A percentile compares a stretch with the other conserved stretches of the same genome.
Evolutionary conservation across 441 rosid genomes (phyloP).

Genomic region (Croton laevigatus): DNA sequence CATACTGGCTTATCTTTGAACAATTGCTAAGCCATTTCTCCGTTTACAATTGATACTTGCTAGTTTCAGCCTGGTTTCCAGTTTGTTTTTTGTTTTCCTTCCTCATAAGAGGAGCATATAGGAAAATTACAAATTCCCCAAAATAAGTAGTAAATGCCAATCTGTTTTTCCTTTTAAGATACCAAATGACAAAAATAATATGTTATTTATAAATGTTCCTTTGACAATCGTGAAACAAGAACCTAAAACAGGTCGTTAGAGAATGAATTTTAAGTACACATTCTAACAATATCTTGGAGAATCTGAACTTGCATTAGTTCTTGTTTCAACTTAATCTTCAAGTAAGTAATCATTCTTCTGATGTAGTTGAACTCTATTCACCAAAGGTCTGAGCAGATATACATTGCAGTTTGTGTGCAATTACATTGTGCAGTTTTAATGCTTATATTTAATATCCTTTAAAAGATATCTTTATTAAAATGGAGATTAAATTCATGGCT

Average conservation of each 20-base stretch:
- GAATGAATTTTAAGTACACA: neutral
- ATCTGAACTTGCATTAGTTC: neutral
- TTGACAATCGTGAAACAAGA: too few species aligned
- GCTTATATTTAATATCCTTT: neutral
- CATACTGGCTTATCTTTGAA: neutral
- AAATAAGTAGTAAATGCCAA: neutral
- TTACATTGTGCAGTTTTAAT: neutral
- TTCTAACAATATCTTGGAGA: neutral
- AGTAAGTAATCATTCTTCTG: neutral
- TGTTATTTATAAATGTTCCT: too few species aligned
- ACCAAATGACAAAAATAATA: too few species aligned
- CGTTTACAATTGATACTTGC: neutral
- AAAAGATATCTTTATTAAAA: neutral
- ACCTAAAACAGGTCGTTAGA: too few species aligned
- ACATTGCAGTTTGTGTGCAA: too few species aligned
- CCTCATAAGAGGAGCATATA: neutral
- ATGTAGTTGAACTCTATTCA: neutral
- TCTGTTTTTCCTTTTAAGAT: too few species aligned
- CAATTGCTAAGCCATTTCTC: neutral
- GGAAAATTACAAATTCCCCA: neutral
- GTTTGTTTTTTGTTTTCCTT: neutral
- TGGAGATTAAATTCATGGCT: neutral
- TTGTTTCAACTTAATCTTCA: neutral
- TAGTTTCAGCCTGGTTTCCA: neutral
- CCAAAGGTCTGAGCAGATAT: neutral